Base-by-base conservation (phyloP, 495 filamentous ascomycete genomes). In the Bombardia bombarda region DNA sequence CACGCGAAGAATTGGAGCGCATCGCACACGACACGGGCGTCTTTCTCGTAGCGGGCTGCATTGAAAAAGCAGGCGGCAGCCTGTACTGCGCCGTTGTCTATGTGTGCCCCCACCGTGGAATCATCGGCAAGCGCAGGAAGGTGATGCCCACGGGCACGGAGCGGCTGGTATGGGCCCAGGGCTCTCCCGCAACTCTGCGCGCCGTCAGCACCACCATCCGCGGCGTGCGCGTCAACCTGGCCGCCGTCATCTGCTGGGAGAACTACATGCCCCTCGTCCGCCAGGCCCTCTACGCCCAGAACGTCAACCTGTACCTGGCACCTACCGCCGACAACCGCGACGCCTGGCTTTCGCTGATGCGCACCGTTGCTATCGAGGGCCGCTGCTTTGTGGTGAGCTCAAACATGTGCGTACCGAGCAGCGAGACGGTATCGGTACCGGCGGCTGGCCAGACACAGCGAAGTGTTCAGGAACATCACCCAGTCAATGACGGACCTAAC, bases 201-300 rank as follows among this genome's bases (percentile, higher is more conserved):
- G 90, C 90, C 0, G 72, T 96, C 1, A 85, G 79, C 17, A 89
- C 89, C 1, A 75, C 69, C n/a, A 82, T 97, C 46, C 76, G 78
- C 17, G 86, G 84, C 17, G 78, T 90, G 12, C 78, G 75, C 33
- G 63, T 97, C 16, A 88, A 81, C 13, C 65, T 95, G 6, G 90
- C 80, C 0, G 79, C 86, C 0, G 90, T 90, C 1, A 93, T 97
- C 32, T 97, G 90, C 68, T 97, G 90, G 90, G 90, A 97, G 63
- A 96, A 87, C 50, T 94, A 87, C 57, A 97, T 97, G 90, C 90
- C 90, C 0, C 66, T 96, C 16, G 73, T 97, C 1, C 62, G 70
- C 3, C 70, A 73, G 38, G 51, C 80, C 17, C 71, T 97, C 14
- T 97, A 97, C 54, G 73, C 78, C 2, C 90, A 96, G 62, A 93